These are phyloP conservation scores for Eucalyptus polyanthemos DNA, from an alignment of 345 rosid genomes.

Conservation along the genomic window DNA sequence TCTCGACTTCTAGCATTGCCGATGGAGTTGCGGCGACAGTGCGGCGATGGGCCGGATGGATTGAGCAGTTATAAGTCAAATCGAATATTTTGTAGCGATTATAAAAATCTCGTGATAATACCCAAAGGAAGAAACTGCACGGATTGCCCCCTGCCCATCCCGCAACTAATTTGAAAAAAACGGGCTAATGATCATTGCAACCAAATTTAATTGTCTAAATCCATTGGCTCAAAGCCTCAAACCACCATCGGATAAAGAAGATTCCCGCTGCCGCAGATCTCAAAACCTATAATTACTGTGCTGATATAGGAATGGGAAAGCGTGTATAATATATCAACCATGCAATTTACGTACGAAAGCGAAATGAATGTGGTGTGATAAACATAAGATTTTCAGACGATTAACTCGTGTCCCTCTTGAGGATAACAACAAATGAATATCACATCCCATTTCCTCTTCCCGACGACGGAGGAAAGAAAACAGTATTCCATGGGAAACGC, in stretches of 20 bases:
- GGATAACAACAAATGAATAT: background rate
- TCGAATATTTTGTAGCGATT: background rate
- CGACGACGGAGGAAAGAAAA: background rate
- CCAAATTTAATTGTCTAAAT: background rate
- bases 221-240: background rate
- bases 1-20: background rate
- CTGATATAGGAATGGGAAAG: background rate
- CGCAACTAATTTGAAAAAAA: background rate
- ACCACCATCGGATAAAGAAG: background rate
- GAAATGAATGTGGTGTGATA: background rate
- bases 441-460: background rate
- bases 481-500: background rate
- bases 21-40: background rate
- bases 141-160: background rate
- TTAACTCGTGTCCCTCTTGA: background rate
- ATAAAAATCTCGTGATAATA: background rate
- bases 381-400: background rate
- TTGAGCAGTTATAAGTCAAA: background rate
- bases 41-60: background rate
- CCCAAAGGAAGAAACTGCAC: background rate
- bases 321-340: background rate
- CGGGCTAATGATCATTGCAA: background rate
- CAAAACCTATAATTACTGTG: background rate
- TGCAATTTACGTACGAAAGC: background rate
- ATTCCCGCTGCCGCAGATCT: background rate